phyloP scores from a whole-genome alignment of 805 yeast species.

The Blastobotrys attinorum region DNA sequence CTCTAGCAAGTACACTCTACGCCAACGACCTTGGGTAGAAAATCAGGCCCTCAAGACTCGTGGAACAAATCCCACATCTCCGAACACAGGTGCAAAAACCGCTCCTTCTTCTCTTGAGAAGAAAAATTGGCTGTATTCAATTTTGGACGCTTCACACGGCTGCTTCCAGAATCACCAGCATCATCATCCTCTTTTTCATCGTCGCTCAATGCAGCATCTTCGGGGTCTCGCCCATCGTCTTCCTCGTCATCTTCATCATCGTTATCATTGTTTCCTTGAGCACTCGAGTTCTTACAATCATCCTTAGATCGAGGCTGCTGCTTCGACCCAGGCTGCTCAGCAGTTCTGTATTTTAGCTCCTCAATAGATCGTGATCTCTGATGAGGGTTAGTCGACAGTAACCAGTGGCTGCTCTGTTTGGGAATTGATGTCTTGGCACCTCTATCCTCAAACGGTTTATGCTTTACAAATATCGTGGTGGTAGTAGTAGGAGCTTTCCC shows the following conservation, averaged over 20 bases:
- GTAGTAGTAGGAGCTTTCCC: background rate
- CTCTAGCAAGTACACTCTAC: background rate
- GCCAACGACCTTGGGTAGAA: background rate
- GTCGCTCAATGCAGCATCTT: slow-evolving; percentile 19
- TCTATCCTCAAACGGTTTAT: background rate
- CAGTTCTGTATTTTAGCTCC: no score
- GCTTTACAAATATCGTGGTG: background rate
- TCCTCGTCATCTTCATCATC: slow-evolving; percentile 14
- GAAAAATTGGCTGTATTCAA: background rate
- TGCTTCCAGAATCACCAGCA: background rate
- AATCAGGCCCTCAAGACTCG: no score
- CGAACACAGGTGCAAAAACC: slow-evolving; percentile 25
- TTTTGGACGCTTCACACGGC: background rate
- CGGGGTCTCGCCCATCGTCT: slow-evolving; percentile 19
- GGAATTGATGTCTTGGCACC: slow-evolving; percentile 2
- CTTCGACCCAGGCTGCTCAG: no score
- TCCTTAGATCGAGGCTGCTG: no score
- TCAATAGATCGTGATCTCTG: no score
- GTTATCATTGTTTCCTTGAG: slow-evolving; percentile 5
- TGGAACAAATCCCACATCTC: slow-evolving; percentile 28
- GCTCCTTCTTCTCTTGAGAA: slow-evolving; percentile 14
- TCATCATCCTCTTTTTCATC: slow-evolving; percentile 14
- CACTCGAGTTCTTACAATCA: no score
- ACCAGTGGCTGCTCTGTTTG: background rate
- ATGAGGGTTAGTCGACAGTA: background rate